Evolutionary conservation across 768 basidiomycete species (phyloP).

Genomic region (Chalciporus sphaerocephalus): DNA sequence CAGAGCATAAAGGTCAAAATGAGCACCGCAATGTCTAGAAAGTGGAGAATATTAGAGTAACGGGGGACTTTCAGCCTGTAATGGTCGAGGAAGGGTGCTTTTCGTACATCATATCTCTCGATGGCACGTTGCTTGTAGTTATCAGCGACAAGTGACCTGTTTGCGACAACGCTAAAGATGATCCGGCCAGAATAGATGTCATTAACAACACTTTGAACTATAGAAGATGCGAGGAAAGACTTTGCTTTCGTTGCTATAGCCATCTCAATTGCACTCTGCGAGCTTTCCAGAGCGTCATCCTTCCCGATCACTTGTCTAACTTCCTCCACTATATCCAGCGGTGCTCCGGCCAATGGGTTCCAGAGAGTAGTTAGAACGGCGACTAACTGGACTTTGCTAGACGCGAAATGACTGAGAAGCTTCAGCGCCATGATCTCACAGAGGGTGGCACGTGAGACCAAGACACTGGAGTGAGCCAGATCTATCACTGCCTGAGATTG

Average conservation of each 20-base stretch:
- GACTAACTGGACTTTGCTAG: slow-evolving; percentile 67
- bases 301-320: slow-evolving; percentile 55
- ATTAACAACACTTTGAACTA: slow-evolving; percentile 83
- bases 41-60: slow-evolving; percentile 74
- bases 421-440: slow-evolving; percentile 92
- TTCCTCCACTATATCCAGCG: slow-evolving; percentile 58
- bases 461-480: slow-evolving; percentile 73
- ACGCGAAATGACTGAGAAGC: slow-evolving; percentile 68
- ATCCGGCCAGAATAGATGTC: slow-evolving; percentile 84
- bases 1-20: slow-evolving; percentile 69
- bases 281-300: slow-evolving; percentile 55
- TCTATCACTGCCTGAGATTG: slow-evolving; percentile 62
- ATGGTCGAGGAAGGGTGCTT: slow-evolving; percentile 76
- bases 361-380: slow-evolving; percentile 78
- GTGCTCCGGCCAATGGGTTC: slow-evolving; percentile 80
- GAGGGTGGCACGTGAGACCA: slow-evolving; percentile 65
- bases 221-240: slow-evolving; percentile 73
- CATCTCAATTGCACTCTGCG: slow-evolving; percentile 88
- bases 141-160: slow-evolving; percentile 79
- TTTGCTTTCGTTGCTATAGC: slow-evolving; percentile 86
- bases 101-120: slow-evolving; percentile 63
- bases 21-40: slow-evolving; percentile 69
- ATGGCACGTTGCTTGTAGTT: slow-evolving; percentile 81
- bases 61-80: slow-evolving; percentile 81
- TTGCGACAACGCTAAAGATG: slow-evolving; percentile 56